phyloP scores from a whole-genome alignment of 2,329 filamentous ascomycete species.

The Nothophaeocryptopus gaeumannii region DNA sequence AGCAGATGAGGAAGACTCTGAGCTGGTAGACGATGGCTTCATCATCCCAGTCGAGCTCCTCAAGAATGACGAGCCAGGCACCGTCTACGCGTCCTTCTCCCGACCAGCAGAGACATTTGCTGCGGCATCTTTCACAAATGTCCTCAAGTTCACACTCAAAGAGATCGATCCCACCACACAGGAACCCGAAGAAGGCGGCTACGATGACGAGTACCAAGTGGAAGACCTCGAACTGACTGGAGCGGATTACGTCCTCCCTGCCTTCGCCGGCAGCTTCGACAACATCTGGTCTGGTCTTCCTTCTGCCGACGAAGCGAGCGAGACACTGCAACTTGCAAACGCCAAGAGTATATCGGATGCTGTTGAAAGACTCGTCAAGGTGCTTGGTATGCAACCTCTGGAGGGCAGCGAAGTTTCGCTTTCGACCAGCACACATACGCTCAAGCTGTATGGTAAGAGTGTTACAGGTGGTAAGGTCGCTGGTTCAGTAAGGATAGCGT shows the following conservation, averaged over 20 bases:
- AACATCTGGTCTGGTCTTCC: conserved; percentile 79
- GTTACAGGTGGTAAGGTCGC: conserved; percentile 86
- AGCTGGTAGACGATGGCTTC: conserved; percentile 72
- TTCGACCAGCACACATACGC: conserved; percentile 83
- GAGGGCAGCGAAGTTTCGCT: conserved; percentile 91
- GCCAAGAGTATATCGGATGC: conserved; percentile 96
- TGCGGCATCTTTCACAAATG: conserved; percentile 79
- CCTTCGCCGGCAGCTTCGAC: conserved; percentile 91
- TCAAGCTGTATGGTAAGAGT: conserved; percentile 95
- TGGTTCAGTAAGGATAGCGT: conserved; percentile 87
- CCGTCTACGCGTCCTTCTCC: conserved; percentile 92
- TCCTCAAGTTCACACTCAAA: conserved; percentile 95
- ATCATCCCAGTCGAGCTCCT: conserved; percentile 86
- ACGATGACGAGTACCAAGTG: conserved; percentile 97
- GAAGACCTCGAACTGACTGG: conserved; percentile 88
- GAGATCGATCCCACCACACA: conserved; percentile 94
- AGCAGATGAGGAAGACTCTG: conserved; percentile 82
- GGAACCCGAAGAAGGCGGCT: conserved; percentile 86
- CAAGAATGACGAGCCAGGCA: conserved; percentile 79
- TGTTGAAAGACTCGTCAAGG: conserved; percentile 82
- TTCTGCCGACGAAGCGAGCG: conserved; percentile 80
- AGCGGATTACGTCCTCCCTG: conserved; percentile 89
- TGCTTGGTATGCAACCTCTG: conserved; percentile 85
- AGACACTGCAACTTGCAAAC: conserved; percentile 82
- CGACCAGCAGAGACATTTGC: conserved; percentile 75